These are phyloP conservation scores for Asclepias syriaca DNA, from an alignment of 257 asterid genomes.

Conservation along the genomic window DNA sequence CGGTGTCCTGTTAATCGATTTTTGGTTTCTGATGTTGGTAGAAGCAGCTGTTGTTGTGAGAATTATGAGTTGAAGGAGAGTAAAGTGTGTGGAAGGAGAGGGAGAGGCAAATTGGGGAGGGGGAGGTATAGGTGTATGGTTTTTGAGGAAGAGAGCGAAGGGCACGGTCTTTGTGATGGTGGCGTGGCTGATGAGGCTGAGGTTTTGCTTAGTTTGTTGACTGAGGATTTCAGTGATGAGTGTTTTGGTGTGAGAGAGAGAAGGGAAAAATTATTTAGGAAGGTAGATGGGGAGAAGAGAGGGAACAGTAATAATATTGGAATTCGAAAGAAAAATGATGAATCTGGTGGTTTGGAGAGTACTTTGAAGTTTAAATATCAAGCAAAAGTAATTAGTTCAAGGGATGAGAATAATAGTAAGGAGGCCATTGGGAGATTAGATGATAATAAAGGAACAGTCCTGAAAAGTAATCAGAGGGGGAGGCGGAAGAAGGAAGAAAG, in stretches of 20 bases:
- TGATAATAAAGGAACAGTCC: conserved; percentile 18
- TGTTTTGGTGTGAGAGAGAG: conserved; percentile 36
- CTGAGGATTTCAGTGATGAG: conserved; percentile 52
- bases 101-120: conserved; percentile 39
- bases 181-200: conserved; percentile 55
- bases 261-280: conserved; percentile 33
- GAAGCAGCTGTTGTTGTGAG: conserved; percentile 38
- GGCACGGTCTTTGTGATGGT: conserved; percentile 22
- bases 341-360: conserved; percentile 4
- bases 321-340: conserved; percentile 36
- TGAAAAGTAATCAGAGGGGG: conserved; percentile 17
- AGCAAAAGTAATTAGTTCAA: conserved; percentile 20
- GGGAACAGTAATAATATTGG: conserved; percentile 23
- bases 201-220: conserved; percentile 69
- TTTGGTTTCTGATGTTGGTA: conserved; percentile 32
- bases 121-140: conserved; percentile 32
- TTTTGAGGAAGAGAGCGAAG: conserved; percentile 47
- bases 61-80: conserved; percentile 29
- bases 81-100: conserved; percentile 33
- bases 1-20: conserved; percentile 33
- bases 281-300: conserved; percentile 35
- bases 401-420: conserved; percentile 35
- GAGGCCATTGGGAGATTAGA: conserved; percentile 31
- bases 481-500: conserved; percentile 28
- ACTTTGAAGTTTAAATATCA: conserved; percentile 27